Percentiles rank a stretch among this genome's conserved stretches.
Conservation (phyloP, 495 filamentous ascomycete genomes). For the Jackrogersella minutella region DNA sequence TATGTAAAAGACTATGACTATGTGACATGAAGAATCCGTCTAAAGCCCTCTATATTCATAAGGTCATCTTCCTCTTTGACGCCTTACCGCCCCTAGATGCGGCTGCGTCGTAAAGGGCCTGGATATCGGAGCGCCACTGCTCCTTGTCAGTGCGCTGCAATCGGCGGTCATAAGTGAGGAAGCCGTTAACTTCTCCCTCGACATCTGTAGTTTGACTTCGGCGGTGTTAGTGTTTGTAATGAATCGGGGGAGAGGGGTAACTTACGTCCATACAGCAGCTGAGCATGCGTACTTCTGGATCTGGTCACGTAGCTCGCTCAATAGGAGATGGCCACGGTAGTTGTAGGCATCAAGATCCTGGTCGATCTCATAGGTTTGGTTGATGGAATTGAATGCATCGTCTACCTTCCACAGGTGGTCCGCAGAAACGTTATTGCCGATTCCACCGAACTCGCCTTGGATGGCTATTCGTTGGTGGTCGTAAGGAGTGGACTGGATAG, state of each 20-base stretch:
- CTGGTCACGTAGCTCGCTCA: constrained; percentile 67
- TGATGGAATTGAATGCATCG: constrained; percentile 62
- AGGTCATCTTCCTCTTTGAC: constrained; percentile 13
- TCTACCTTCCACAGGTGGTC: constrained; percentile 67
- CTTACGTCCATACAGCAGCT: constrained; percentile 44
- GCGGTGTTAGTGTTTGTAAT: constrained; percentile 12
- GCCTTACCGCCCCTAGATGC: constrained; percentile 30
- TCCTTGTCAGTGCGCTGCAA: constrained; percentile 60
- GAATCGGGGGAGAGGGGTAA: not conserved
- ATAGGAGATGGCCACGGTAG: constrained; percentile 62
- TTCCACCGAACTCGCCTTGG: constrained; percentile 74
- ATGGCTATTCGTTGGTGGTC: constrained; percentile 68
- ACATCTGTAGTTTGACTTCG: constrained; percentile 74
- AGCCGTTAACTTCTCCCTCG: constrained; percentile 76
- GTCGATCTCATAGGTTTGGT: constrained; percentile 72
- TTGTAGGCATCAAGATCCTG: constrained; percentile 66
- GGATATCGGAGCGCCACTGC: constrained; percentile 69
- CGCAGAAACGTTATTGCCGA: constrained; percentile 67
- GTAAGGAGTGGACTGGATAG: constrained; percentile 61
- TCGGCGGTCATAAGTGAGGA: constrained; percentile 71
- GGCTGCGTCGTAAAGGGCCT: constrained; percentile 65
- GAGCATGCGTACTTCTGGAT: constrained; percentile 62
- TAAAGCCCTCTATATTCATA: constrained; percentile 4
- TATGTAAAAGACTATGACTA: constrained; percentile 8
- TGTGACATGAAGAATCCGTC: constrained; percentile 1